Evolutionary conservation across 2,329 filamentous ascomycete species (phyloP).

Genomic region (Aureobasidium leucospermi): DNA sequence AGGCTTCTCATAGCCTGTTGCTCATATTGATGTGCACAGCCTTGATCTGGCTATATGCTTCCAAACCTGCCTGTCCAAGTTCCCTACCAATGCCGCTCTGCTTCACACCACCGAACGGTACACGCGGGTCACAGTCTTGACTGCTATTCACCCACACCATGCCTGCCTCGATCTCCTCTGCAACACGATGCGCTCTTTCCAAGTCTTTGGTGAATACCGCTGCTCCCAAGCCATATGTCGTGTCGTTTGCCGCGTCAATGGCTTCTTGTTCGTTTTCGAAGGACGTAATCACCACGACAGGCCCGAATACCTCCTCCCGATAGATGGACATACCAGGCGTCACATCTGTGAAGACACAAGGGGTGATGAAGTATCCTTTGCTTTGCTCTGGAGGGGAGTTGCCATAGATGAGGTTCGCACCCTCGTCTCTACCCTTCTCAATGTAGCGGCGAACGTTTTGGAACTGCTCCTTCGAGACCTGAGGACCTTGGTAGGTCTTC

Average conservation of each 20-base stretch:
- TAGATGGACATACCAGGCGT: conserved; percentile 18
- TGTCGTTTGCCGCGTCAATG: conserved; percentile 33
- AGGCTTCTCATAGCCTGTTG: neutral
- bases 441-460: conserved; percentile 11
- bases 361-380: conserved; percentile 19
- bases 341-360: conserved; percentile 20
- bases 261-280: conserved; percentile 36
- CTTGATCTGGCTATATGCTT: conserved; percentile 17
- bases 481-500: conserved; percentile 61
- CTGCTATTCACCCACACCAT: conserved; percentile 42
- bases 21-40: neutral
- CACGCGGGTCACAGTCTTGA: conserved; percentile 34
- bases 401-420: conserved; percentile 16
- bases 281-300: conserved; percentile 33
- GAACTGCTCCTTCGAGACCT: conserved; percentile 35
- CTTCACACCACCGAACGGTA: conserved; percentile 34
- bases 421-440: conserved; percentile 9
- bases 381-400: conserved; percentile 6
- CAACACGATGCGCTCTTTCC: conserved; percentile 35
- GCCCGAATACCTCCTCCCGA: conserved; percentile 39
- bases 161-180: conserved; percentile 37
- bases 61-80: conserved; percentile 19
- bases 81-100: conserved; percentile 30
- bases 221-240: conserved; percentile 36
- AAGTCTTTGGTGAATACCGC: conserved; percentile 37